Percentiles rank a stretch among this genome's conserved stretches.
Evolutionary conservation across 306 rosid species (phyloP).

Genomic region (Luffa aegyptiaca): DNA sequence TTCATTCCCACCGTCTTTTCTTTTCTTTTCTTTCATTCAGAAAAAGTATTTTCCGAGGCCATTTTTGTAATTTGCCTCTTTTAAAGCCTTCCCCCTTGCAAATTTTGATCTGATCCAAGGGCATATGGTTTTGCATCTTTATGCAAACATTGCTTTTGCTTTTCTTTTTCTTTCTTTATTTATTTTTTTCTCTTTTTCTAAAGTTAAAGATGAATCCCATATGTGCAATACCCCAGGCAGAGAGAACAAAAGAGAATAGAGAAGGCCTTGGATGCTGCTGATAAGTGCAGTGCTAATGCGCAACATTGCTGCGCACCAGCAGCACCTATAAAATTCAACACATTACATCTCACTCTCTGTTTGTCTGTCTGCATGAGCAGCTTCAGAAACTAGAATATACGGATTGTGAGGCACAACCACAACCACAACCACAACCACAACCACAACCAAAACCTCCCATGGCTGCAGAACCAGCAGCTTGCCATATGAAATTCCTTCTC

Average conservation of each 20-base stretch:
- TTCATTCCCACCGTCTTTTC: background rate
- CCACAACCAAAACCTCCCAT: conserved; percentile 8
- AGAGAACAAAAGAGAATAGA: background rate
- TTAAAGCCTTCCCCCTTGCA: background rate
- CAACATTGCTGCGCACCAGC: background rate
- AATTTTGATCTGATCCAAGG: conserved; percentile 31
- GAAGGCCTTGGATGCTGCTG: background rate
- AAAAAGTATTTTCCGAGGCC: background rate
- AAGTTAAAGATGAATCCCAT: conserved; percentile 61
- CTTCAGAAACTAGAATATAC: background rate
- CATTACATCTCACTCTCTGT: background rate
- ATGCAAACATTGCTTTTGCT: conserved; percentile 53
- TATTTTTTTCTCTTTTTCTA: conserved; percentile 26
- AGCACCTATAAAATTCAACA: background rate
- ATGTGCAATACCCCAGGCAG: conserved; percentile 14
- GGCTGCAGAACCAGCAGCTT: background rate
- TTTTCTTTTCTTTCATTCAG: background rate
- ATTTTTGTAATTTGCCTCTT: background rate
- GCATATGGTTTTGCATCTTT: conserved; percentile 43
- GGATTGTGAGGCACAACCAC: background rate
- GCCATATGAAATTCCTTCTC: background rate
- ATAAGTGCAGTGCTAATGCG: no score
- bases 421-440: no score
- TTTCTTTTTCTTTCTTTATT: conserved; percentile 12
- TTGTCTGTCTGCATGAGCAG: background rate